phyloP scores from a whole-genome alignment of 352 stramenopile genomes.

The Globisporangium abappressorium region DNA sequence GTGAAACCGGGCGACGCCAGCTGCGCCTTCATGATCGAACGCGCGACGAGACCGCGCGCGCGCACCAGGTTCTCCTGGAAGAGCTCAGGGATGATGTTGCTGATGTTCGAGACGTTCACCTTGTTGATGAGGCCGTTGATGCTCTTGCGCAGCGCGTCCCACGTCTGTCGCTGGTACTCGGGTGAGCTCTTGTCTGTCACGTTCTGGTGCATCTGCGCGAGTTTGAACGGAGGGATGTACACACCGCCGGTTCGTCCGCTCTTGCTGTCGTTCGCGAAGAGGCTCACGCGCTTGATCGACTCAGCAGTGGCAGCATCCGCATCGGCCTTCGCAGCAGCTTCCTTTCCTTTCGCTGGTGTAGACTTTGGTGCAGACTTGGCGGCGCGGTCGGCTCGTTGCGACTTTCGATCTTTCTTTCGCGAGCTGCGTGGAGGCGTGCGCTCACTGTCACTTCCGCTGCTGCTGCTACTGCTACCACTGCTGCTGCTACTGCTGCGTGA shows the following conservation, averaged over 20 bases:
- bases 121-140: constrained; percentile 99
- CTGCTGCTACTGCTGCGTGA: constrained; percentile 6
- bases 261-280: constrained; percentile 38
- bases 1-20: constrained; percentile 95
- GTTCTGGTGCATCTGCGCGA: constrained; percentile 72
- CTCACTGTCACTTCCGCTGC: constrained; percentile 13
- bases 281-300: constrained; percentile 25
- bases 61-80: constrained; percentile 98
- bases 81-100: constrained; percentile 94
- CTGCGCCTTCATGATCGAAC: constrained; percentile 96
- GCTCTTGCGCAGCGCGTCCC: constrained; percentile 95
- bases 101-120: constrained; percentile 92
- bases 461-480: constrained; percentile 11
- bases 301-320: constrained; percentile 3
- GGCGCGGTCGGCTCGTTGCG: neutral
- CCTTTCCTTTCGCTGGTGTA: neutral
- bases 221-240: constrained; percentile 92
- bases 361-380: constrained; percentile 2
- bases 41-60: constrained; percentile 91
- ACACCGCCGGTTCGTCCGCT: constrained; percentile 83
- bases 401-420: constrained; percentile 12
- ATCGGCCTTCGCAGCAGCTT: neutral
- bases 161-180: constrained; percentile 91
- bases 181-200: constrained; percentile 56
- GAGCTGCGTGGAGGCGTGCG: constrained; percentile 21